phyloP scores from a whole-genome alignment of 495 filamentous ascomycete genomes.

The Clohesyomyces aquaticus region DNA sequence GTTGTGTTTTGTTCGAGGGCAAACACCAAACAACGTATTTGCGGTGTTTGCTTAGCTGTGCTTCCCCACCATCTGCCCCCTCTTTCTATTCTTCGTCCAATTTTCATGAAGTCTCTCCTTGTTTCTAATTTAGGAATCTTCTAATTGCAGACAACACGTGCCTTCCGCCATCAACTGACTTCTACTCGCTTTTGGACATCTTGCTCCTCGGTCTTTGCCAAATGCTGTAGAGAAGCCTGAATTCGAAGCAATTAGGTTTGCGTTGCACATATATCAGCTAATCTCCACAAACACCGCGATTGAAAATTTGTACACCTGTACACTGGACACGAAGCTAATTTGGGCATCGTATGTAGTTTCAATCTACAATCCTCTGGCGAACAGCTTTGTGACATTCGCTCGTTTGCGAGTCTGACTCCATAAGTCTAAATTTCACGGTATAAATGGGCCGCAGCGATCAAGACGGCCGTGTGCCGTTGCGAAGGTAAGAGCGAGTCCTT shows the following conservation, averaged over 20 bases:
- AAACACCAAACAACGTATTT: not conserved
- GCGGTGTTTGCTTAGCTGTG: not conserved
- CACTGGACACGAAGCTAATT: slow-evolving; percentile 11
- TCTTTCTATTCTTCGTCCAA: not conserved
- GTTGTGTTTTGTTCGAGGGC: not conserved
- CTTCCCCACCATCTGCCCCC: not conserved
- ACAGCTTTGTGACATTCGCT: not conserved
- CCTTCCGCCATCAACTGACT: not conserved
- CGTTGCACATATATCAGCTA: slow-evolving; percentile 13
- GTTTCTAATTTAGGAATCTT: too few relatives aligned
- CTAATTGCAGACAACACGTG: not conserved
- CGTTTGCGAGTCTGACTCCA: slow-evolving; percentile 7
- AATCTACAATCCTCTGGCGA: slow-evolving; percentile 7
- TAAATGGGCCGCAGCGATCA: not conserved
- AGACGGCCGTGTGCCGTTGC: not conserved
- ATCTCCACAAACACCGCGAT: slow-evolving; percentile 15
- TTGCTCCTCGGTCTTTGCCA: not conserved
- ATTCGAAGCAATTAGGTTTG: slow-evolving; percentile 10
- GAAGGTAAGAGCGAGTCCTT: not conserved
- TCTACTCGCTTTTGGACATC: not conserved
- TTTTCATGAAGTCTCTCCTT: too few relatives aligned
- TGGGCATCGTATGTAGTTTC: not conserved
- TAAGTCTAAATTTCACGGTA: not conserved
- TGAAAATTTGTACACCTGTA: slow-evolving; percentile 2
- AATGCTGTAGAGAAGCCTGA: not conserved